These are phyloP conservation scores for Acanthamoeba triangularis DNA, from an alignment of 208 protist species.

Conservation along the genomic window DNA sequence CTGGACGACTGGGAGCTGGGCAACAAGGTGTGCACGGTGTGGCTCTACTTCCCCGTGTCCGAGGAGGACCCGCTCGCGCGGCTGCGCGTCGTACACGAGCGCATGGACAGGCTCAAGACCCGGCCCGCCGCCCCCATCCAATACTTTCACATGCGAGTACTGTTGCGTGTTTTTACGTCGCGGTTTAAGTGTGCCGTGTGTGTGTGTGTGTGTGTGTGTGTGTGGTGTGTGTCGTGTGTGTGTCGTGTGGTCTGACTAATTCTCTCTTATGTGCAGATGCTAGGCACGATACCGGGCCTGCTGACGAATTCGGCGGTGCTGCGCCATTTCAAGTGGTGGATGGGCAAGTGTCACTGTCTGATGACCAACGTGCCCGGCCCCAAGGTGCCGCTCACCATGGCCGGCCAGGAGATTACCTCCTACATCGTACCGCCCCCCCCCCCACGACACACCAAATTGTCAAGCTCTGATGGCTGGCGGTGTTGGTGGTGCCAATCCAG, in stretches of 20 bases:
- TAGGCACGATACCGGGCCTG: background rate
- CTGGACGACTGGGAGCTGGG: conserved; percentile 57
- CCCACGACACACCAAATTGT: background rate
- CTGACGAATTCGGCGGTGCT: conserved; percentile 4
- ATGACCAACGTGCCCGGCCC: conserved; percentile 50
- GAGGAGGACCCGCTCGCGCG: background rate
- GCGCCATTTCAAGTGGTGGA: conserved; percentile 57
- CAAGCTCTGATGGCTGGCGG: no score
- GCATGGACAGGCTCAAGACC: background rate
- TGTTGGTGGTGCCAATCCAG: no score
- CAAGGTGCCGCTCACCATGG: conserved; percentile 47
- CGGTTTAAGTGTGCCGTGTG: no score
- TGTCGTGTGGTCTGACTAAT: background rate
- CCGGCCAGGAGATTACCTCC: conserved; percentile 15
- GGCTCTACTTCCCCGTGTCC: conserved; percentile 25
- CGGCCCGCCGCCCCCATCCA: background rate
- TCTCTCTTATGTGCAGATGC: background rate
- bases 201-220: background rate
- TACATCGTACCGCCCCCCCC: background rate
- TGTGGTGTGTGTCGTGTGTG: background rate
- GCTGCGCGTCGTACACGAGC: background rate
- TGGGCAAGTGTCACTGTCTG: conserved; percentile 10
- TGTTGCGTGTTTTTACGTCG: no score
- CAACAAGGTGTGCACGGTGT: conserved; percentile 55
- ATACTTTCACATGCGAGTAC: conserved; percentile 18